Evolutionary conservation across 2,329 filamentous ascomycete species (phyloP), one percentile per base, ranked within the genome.

Genomic region (Bipolaris bicolor): DNA sequence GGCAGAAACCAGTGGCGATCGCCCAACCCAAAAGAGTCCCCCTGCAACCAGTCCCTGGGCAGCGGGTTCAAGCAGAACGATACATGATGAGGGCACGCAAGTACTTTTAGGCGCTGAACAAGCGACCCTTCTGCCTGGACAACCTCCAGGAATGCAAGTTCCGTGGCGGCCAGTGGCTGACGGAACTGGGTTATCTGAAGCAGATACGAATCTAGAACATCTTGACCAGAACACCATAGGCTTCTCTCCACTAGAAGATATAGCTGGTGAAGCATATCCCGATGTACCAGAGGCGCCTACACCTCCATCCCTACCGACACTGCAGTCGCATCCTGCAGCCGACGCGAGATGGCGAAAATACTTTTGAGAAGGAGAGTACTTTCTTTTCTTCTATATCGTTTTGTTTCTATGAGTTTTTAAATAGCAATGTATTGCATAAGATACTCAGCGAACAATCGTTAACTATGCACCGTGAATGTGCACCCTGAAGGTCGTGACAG

Each of bases 291-390:
- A 45, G 20, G 39, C 16, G 37, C 5, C 33, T 37, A 40, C 20
- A 18, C 40, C 31, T 13, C 33, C 40, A 18, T 49, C 40, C 20
- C 16, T 33, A n/a, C 24, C 40, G 18, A n/a, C 2, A 9, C 24
- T 45, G 29, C 20, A 29, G 7, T 9, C 44, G 37, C 40, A 46
- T 18, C 13, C 34, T 26, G 1, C 37, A 3, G 47, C 40, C 18
- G 36, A 53, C 41, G 55, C 61, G 33, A 33, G 52, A 54, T 65
- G 60, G 60, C 53, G 62, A 20, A 65, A 61, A 49, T 65, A 65
- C 36, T 65, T 65, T 45, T 65, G 57, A 29, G 9, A 15, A 15
- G 26, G 15, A 41, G 5, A 41, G 10, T 31, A 11, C 10, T 31
- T 31, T 31, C 29, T 31, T 31, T 31, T 31, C 29, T 20, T 16